Evolutionary conservation across 352 stramenopile genomes (phyloP), one percentile per base, ranked within the genome.

Genomic region (Halophytophthora polymorphica): DNA sequence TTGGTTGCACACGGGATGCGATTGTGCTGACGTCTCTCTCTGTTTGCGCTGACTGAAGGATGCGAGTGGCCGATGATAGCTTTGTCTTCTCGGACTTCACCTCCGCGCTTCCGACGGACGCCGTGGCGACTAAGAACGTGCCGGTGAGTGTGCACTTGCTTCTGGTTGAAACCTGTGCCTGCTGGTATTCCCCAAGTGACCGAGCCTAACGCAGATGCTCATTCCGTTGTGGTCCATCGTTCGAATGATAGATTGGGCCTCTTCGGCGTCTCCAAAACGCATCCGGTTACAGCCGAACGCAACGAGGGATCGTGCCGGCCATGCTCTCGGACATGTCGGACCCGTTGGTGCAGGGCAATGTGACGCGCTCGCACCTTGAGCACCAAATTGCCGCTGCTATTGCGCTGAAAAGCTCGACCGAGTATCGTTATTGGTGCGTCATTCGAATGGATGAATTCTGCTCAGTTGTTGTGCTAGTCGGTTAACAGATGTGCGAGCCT

Each of bases 1-100:
- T 8, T 31, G 25, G 4, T 8, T 40, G 4, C 31, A 48, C 28
- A 18, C 4, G 10, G 15, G n/a, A 38, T 47, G 22, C 43, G 14
- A 46, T 33, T 37, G 11, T 40, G 21, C 19, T 22, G 21, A n/a
- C 37, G 35, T 15, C 15, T 64, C 14, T 53, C 19, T 8, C 46
- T n/a, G 42, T 45, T 50, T 36, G 12, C 25, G 25, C 21, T 49
- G 18, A 45, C 4, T 17, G 21, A 42, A 94, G 83, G 84, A 89
- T 95, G 80, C 80, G 85, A 39, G 78, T 93, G 10, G 81, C 80
- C 13, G 85, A 93, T 54, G 78, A 92, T 48, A 89, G 69, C 39
- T 95, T 95, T 50, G 73, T 87, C 19, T 95, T 83, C 51, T 95
- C 85, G 8, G 85, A 95, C 44, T 95, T 95, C 53, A 66, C 73